A percentile compares a stretch with the other conserved stretches of the same genome.
Conservation (phyloP, 2,329 filamentous ascomycete species). For the Nemania sp. region DNA sequence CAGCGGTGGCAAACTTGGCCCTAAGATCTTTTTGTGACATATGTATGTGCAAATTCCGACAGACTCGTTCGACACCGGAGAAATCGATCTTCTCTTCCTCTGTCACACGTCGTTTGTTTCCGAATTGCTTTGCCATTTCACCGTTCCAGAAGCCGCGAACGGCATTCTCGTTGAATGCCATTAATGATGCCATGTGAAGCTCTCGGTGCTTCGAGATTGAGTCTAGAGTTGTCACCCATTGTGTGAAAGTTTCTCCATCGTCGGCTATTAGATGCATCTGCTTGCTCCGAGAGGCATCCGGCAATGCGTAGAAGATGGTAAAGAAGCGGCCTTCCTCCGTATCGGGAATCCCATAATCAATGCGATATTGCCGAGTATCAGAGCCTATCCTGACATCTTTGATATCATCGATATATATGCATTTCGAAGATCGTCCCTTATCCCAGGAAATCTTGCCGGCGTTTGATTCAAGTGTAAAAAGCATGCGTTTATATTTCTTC, state of each 20-base stretch:
- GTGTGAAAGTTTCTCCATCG: conserved; percentile 69
- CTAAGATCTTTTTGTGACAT: conserved; percentile 76
- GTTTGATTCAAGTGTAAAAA: conserved; percentile 75
- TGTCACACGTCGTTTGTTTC: conserved; percentile 52
- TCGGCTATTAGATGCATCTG: conserved; percentile 86
- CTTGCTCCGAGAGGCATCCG: conserved; percentile 81
- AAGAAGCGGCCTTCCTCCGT: conserved; percentile 77
- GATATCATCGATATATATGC: conserved; percentile 93
- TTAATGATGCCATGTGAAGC: conserved; percentile 86
- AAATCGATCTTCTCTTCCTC: conserved; percentile 77
- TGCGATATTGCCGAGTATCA: conserved; percentile 86
- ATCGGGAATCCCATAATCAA: conserved; percentile 75
- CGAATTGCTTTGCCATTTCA: conserved; percentile 75
- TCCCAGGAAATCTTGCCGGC: conserved; percentile 90
- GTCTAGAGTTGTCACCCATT: conserved; percentile 85
- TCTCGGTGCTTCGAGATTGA: conserved; percentile 84
- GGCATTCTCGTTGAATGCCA: conserved; percentile 81
- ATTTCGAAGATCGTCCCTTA: conserved; percentile 74
- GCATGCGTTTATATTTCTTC: conserved; percentile 71
- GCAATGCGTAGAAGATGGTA: conserved; percentile 83
- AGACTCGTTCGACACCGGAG: conserved; percentile 78
- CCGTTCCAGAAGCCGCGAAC: conserved; percentile 83
- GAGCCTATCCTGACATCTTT: conserved; percentile 83
- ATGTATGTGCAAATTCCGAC: conserved; percentile 90
- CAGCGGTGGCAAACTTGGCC: conserved; percentile 74